phyloP scores from a whole-genome alignment of 1,284 basidiomycete species.

The Pyrrhoderma noxium region DNA sequence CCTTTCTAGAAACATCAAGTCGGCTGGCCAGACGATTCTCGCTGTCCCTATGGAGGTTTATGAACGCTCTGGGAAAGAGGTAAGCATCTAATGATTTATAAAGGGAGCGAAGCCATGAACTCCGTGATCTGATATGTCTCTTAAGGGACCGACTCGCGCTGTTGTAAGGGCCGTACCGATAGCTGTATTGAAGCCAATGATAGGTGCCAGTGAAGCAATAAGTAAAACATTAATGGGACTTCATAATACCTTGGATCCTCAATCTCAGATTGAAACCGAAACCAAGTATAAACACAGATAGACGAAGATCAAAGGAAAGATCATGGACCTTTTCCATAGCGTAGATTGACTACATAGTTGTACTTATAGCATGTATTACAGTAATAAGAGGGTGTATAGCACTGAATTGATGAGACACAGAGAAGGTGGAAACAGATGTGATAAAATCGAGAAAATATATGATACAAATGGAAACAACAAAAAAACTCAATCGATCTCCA shows the following conservation, averaged over 20 bases:
- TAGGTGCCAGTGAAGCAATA: constrained; percentile 92
- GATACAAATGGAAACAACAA: neutral
- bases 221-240: constrained; percentile 92
- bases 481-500: constrained; percentile 62
- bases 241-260: constrained; percentile 83
- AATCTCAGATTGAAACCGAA: constrained; percentile 69
- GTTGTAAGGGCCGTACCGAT: constrained; percentile 96
- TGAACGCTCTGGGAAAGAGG: constrained; percentile 84
- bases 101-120: neutral
- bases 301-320: constrained; percentile 15
- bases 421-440: constrained; percentile 2
- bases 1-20: constrained; percentile 76
- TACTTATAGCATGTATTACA: neutral
- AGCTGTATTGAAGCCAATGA: constrained; percentile 93
- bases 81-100: constrained; percentile 27
- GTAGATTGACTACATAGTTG: neutral
- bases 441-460: constrained; percentile 1
- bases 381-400: no score
- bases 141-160: constrained; percentile 80
- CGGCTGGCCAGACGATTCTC: constrained; percentile 95
- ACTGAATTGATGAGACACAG: neutral
- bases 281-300: constrained; percentile 83
- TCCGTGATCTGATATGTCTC: neutral
- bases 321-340: neutral
- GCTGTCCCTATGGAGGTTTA: constrained; percentile 99